Percentiles rank a stretch among this genome's conserved stretches.
Evolutionary conservation across 2,329 filamentous ascomycete species (phyloP).

Genomic region (Nigrospora osmanthi): DNA sequence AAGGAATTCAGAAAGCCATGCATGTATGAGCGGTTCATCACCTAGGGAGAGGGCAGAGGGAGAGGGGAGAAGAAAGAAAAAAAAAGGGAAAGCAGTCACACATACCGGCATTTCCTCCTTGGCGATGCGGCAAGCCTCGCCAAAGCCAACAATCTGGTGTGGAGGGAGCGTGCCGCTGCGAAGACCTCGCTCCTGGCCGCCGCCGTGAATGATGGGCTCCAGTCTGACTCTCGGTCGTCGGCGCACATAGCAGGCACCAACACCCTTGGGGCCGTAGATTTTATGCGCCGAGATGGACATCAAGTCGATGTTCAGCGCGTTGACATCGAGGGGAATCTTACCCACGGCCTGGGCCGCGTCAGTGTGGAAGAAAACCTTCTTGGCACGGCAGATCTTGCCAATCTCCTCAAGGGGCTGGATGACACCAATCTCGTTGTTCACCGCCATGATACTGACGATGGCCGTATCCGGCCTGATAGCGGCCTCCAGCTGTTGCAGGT

Average conservation of each 20-base stretch:
- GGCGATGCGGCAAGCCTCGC: slow-evolving; percentile 89
- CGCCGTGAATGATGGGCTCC: slow-evolving; percentile 92
- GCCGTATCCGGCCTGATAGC: slow-evolving; percentile 87
- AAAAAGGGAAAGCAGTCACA: slow-evolving; percentile 13
- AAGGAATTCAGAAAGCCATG: slow-evolving; percentile 83
- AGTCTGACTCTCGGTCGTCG: slow-evolving; percentile 87
- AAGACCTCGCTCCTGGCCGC: slow-evolving; percentile 90
- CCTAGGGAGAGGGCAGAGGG: slow-evolving; percentile 19
- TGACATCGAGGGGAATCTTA: slow-evolving; percentile 94
- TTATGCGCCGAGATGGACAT: slow-evolving; percentile 99
- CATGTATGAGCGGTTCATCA: slow-evolving; percentile 86
- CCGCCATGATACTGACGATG: slow-evolving; percentile 94
- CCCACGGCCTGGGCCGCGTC: slow-evolving; percentile 97
- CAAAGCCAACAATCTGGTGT: slow-evolving; percentile 82
- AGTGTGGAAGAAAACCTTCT: slow-evolving; percentile 97
- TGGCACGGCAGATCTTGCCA: slow-evolving; percentile 80
- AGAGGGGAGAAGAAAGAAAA: slow-evolving; percentile 10
- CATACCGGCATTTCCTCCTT: slow-evolving; percentile 85
- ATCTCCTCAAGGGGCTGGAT: slow-evolving; percentile 94
- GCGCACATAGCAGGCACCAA: slow-evolving; percentile 93
- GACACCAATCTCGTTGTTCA: slow-evolving; percentile 99
- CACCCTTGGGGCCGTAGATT: slow-evolving; percentile 95
- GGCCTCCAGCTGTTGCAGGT: slow-evolving; percentile 75
- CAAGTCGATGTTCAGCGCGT: slow-evolving; percentile 94
- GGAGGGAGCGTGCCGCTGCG: slow-evolving; percentile 91